These are phyloP conservation scores for Chenopodium suecicum DNA, from an alignment of 148 eudicot species.

Conservation along the genomic window DNA sequence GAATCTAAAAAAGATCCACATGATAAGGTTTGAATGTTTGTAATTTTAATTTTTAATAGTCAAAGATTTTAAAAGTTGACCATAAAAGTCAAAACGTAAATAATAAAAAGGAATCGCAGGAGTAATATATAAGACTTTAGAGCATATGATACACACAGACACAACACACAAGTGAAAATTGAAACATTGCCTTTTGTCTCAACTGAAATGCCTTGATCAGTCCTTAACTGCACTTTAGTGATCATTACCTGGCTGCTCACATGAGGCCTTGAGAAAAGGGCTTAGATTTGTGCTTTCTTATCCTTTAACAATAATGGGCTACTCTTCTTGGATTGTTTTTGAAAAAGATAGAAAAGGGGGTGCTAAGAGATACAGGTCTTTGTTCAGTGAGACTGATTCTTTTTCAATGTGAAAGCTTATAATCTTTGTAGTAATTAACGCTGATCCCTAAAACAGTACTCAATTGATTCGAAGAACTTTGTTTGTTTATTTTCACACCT, in stretches of 20 bases:
- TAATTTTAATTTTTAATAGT: too few relatives aligned
- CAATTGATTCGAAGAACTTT: neutral
- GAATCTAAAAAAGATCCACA: too few relatives aligned
- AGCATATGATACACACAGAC: neutral
- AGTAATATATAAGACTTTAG: too few relatives aligned
- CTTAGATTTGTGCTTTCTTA: neutral
- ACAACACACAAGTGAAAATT: neutral
- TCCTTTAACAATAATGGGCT: neutral
- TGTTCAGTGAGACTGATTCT: neutral
- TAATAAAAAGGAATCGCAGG: too few relatives aligned
- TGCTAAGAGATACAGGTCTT: neutral
- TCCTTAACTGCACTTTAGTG: neutral
- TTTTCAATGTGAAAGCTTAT: neutral
- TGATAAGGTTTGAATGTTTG: too few relatives aligned
- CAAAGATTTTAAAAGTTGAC: too few relatives aligned
- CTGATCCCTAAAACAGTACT: neutral
- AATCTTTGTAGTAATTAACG: neutral
- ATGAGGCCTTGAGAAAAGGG: neutral
- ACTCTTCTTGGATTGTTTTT: neutral
- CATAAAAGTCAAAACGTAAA: too few relatives aligned
- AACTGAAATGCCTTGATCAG: neutral
- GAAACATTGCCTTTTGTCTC: slow-evolving; percentile 4
- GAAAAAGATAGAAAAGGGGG: neutral
- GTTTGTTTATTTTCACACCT: neutral
- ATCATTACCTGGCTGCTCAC: neutral